A percentile compares a stretch with the other conserved stretches of the same genome.
These are phyloP conservation scores for Annona squamosa DNA, from an alignment of 164 flowering plant genomes.

Conservation along the genomic window DNA sequence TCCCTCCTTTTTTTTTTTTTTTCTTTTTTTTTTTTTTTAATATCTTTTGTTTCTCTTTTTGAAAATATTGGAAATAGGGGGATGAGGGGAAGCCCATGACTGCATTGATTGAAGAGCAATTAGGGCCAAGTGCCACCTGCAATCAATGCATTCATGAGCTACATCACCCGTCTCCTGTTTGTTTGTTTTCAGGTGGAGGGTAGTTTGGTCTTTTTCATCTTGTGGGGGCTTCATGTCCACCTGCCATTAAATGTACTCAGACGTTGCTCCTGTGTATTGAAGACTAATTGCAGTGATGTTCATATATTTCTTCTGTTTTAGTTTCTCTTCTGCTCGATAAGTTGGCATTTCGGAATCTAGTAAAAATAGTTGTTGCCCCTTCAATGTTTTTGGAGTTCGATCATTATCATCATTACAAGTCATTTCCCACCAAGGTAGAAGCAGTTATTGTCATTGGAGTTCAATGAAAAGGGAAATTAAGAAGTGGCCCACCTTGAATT, in stretches of 20 bases:
- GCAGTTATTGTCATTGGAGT: no score
- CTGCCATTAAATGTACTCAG: constrained; percentile 21
- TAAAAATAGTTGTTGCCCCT: background rate
- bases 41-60: background rate
- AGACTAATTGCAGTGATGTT: constrained; percentile 6
- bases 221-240: constrained; percentile 4
- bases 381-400: background rate
- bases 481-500: no score
- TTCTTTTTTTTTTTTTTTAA: background rate
- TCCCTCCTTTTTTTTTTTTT: background rate
- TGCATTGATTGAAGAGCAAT: constrained; percentile 25
- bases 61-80: background rate
- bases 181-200: background rate
- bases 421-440: no score
- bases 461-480: no score
- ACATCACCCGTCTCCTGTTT: background rate
- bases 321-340: background rate
- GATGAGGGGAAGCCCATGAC: constrained; percentile 41
- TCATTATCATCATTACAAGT: background rate
- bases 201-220: background rate
- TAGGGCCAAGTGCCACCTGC: constrained; percentile 1
- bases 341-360: no score
- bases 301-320: background rate
- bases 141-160: background rate
- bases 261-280: constrained; percentile 16